phyloP scores from a whole-genome alignment of 163 green algal genomes.

The Scenedesmus sp. region DNA sequence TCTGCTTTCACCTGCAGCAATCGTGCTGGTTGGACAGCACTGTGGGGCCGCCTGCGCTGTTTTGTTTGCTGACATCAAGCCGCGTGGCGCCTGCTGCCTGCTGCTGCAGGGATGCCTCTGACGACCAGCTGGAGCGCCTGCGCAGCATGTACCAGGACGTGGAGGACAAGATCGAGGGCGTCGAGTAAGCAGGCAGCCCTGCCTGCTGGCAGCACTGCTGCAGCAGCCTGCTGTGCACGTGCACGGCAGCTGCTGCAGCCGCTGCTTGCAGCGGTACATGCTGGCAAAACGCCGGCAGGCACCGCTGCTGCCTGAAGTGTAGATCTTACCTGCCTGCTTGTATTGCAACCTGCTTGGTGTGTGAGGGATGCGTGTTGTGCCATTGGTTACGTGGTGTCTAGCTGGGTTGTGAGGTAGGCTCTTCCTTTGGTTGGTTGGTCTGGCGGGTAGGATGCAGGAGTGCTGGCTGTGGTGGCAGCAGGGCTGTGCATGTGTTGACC shows the following conservation, averaged over 20 bases:
- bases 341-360: background rate
- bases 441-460: background rate
- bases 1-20: background rate
- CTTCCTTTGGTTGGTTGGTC: background rate
- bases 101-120: conserved; percentile 80
- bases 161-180: conserved; percentile 99
- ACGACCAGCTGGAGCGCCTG: conserved; percentile 96
- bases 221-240: background rate
- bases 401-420: background rate
- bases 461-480: background rate
- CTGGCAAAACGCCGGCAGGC: background rate
- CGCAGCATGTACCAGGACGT: conserved; percentile 97
- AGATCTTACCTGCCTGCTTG: background rate
- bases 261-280: background rate
- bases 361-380: conserved; percentile 7
- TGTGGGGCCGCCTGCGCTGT: too few relatives aligned
- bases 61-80: background rate
- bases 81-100: background rate
- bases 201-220: background rate
- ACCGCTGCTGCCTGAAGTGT: background rate
- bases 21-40: too few relatives aligned
- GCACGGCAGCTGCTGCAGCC: background rate
- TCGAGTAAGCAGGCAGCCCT: conserved; percentile 80
- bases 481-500: background rate
- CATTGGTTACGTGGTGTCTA: background rate